These are phyloP conservation scores for Komagataella mondaviorum DNA, from an alignment of 805 yeast genomes.

Conservation along the genomic window DNA sequence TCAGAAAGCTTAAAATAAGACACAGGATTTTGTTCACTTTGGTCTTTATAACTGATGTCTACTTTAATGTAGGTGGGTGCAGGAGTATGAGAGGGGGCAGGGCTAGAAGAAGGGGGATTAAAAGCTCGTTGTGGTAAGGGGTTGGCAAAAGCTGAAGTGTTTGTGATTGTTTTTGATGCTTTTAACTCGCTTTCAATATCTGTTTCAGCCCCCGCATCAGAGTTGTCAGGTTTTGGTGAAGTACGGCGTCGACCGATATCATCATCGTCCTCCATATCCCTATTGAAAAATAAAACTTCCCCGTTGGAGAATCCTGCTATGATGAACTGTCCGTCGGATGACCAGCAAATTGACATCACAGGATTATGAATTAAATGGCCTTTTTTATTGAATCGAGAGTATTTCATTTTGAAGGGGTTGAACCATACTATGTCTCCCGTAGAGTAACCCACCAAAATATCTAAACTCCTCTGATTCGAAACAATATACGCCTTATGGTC, in stretches of 20 bases:
- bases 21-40: conserved; percentile 21
- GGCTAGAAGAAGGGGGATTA: not conserved
- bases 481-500: conserved; percentile 15
- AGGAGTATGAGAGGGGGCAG: not conserved
- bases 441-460: conserved; percentile 47
- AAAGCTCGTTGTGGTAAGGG: not conserved
- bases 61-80: not conserved
- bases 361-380: conserved; percentile 28
- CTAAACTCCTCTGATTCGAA: conserved; percentile 22
- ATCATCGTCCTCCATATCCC: conserved; percentile 34
- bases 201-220: not conserved
- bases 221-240: not conserved
- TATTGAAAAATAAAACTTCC: conserved; percentile 35
- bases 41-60: conserved; percentile 1
- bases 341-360: conserved; percentile 34
- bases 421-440: conserved; percentile 56
- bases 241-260: not conserved
- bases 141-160: not conserved
- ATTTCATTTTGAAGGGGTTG: conserved; percentile 35
- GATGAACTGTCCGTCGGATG: conserved; percentile 29
- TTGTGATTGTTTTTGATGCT: not conserved
- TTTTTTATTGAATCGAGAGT: conserved; percentile 37
- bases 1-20: conserved; percentile 54
- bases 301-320: conserved; percentile 56
- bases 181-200: not conserved